Base-by-base conservation (phyloP, 2,329 filamentous ascomycete genomes). In the Tolypocladium sp. region DNA sequence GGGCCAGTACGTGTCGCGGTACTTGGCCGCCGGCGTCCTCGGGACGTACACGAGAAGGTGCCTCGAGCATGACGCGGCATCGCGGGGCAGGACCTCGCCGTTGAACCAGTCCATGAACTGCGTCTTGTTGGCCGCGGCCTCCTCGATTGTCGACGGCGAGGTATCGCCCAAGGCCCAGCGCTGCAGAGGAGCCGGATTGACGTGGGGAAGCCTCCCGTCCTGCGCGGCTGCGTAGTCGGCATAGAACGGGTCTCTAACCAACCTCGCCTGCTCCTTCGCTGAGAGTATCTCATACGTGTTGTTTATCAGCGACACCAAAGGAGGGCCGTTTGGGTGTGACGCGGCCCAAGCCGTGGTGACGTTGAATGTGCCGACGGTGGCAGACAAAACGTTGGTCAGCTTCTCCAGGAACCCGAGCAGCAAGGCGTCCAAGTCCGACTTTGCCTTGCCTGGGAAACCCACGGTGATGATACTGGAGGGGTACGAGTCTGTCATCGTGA, bases 121-220 rank as follows among this genome's bases (percentile, higher is more conserved):
- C 0, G 79, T 80, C 62, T 82, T 82, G 65, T 82, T 81, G 6
- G 70, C 64, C 7, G 80, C 68, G 4, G 77, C 82, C 2, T 76
- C 68, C 0, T 75, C 72, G 0, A 61, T 30, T 3, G 62, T 27
- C 72, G 58, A 64, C 1, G 68, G 62, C 5, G 69, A 59, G 12
- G 58, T 60, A 62, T 74, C 73, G 41, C 68, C 73, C 55, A 68
- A 73, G 13, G 64, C 67, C 73, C 73, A 75, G 35, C 73, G 70
- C 13, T 65, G 56, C 5, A 73, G 63, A 6, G 73, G 72, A 1
- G 65, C 68, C 1, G 73, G 73, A 61, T 75, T 69, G 27, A 75
- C 67, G 56, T 73, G 72, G 3, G 73, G 73, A 8, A 55, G 66
- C 41, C 73, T 69, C 25, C 69, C 70, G 57, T 68, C 67, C 60